Evolutionary conservation across 768 basidiomycete genomes (phyloP).

Genomic region (Naganishia onofrii): DNA sequence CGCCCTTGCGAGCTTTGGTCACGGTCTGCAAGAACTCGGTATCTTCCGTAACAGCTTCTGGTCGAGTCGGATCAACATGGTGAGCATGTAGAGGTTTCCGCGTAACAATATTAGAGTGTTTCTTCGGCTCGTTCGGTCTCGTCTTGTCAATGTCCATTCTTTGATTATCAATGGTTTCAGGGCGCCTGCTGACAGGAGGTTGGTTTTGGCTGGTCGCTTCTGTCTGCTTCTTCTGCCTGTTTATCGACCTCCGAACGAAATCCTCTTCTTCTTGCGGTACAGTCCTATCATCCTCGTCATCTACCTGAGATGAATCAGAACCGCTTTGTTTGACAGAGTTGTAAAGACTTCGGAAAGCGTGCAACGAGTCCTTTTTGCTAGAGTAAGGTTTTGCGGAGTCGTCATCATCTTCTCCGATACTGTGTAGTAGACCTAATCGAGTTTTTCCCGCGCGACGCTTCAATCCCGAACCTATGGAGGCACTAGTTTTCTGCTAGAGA

Average conservation of each 20-base stretch:
- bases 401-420: conserved; percentile 17
- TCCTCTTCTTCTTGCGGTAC: conserved; percentile 35
- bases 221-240: conserved; percentile 31
- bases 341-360: conserved; percentile 29
- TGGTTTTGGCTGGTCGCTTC: conserved; percentile 19
- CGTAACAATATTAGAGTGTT: conserved; percentile 18
- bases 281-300: background rate
- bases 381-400: background rate
- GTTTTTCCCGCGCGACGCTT: background rate
- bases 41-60: conserved; percentile 34
- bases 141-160: background rate
- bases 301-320: background rate
- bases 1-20: conserved; percentile 40
- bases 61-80: conserved; percentile 17
- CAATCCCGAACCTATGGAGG: conserved; percentile 21
- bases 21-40: conserved; percentile 46
- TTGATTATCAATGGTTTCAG: conserved; percentile 31
- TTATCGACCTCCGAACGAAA: conserved; percentile 36
- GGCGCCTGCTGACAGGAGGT: background rate
- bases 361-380: conserved; percentile 26
- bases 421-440: conserved; percentile 1
- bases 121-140: background rate
- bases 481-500: conserved; percentile 9
- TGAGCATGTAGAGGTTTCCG: conserved; percentile 7
- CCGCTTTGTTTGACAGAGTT: conserved; percentile 29